Evolutionary conservation across 2,329 filamentous ascomycete genomes (phyloP).

Genomic region (Aspergillus clavatus): DNA sequence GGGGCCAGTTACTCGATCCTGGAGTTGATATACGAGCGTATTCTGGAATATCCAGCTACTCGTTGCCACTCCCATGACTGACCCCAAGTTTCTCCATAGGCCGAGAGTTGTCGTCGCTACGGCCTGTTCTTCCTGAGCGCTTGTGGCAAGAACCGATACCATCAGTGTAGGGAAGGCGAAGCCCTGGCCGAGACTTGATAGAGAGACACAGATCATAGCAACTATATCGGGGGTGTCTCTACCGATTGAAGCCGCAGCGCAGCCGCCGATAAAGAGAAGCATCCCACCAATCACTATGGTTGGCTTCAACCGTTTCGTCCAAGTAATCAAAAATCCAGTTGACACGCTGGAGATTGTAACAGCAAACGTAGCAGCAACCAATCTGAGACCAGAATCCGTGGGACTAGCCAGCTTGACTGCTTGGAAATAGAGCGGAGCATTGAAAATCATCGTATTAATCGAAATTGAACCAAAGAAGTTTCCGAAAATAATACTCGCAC

Average conservation of each 20-base stretch:
- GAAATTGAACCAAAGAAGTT: slow-evolving; percentile 50
- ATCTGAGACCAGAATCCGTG: slow-evolving; percentile 66
- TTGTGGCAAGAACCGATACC: slow-evolving; percentile 58
- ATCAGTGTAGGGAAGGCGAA: slow-evolving; percentile 62
- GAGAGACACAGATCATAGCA: slow-evolving; percentile 56
- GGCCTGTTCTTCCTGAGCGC: slow-evolving; percentile 58
- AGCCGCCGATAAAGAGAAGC: slow-evolving; percentile 49
- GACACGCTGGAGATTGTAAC: slow-evolving; percentile 52
- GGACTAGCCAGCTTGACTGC: slow-evolving; percentile 66
- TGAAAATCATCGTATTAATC: slow-evolving; percentile 59
- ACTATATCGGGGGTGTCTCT: slow-evolving; percentile 48
- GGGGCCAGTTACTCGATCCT: slow-evolving; percentile 53
- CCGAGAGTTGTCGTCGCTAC: slow-evolving; percentile 66
- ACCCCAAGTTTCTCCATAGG: slow-evolving; percentile 66
- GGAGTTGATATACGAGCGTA: slow-evolving; percentile 57
- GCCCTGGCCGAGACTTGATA: slow-evolving; percentile 55
- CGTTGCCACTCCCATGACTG: slow-evolving; percentile 67
- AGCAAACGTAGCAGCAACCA: slow-evolving; percentile 59
- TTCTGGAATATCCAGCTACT: slow-evolving; percentile 72
- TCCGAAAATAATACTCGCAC: slow-evolving; percentile 47
- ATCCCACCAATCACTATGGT: slow-evolving; percentile 51
- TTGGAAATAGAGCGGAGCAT: slow-evolving; percentile 71
- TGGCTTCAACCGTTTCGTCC: slow-evolving; percentile 56
- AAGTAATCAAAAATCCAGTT: slow-evolving; percentile 60
- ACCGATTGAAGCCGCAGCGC: slow-evolving; percentile 48